Base-by-base conservation (phyloP, 805 yeast genomes). In the Cyberlindnera misumaiensis region DNA sequence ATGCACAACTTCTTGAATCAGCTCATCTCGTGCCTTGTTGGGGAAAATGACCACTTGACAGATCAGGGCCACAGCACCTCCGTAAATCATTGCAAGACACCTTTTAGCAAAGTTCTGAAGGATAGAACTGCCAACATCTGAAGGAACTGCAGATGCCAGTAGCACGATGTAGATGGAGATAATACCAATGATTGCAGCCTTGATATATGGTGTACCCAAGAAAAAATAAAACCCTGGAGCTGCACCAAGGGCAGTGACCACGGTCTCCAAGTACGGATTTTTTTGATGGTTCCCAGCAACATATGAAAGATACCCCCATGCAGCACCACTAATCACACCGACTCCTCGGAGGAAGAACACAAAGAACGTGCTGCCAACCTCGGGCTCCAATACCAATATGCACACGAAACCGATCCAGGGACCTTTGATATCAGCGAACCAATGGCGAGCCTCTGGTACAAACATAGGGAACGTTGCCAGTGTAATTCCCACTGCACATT, bases 361-460 rank as follows among this genome's bases (percentile, higher is more conserved):
- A 59, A 64, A 68, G 35, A 70, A 63, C 1, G 77, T 70, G 13
- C 66, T 70, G 11, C 78, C 78, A 12, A 72, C 64, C 5, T 73
- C 68, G 1, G 75, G 72, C 43, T 73, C 78, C 20, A 72, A 40
- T 17, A 69, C 70, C 33, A 73, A 49, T 25, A 68, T 67, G 44
- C 74, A 71, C 5, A 71, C 73, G 57, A 73, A 73, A 20, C 77
- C 77, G 6, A 70, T 64, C 78, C 78, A 73, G 1, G 71, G 56
- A 30, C 77, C 77, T 43, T 70, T 62, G 25, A 65, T 61, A 13
- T 63, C 60, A n/a, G 53, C 54, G 43, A 70, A 72, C 77, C 77
- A 73, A n/a, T 55, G 52, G 32, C 76, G 58, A 15, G 68, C 46
- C 28, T 63, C 61, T 0, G 75, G 72, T 27, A 67, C 56, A 46